phyloP scores from a whole-genome alignment of 306 rosid genomes.

The Mimosa bimucronata region DNA sequence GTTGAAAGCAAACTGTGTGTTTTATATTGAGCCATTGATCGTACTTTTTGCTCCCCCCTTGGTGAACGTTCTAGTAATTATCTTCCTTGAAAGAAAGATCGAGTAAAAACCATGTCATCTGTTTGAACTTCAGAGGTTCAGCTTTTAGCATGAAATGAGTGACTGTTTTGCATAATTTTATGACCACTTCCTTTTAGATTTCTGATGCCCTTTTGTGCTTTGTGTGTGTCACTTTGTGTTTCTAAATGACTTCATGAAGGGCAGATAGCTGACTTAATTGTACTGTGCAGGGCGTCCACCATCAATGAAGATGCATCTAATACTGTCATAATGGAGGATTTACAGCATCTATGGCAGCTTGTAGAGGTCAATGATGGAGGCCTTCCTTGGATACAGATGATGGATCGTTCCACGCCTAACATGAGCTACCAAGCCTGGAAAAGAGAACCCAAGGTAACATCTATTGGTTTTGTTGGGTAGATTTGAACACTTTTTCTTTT shows the following conservation, averaged over 20 bases:
- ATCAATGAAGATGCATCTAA: conserved; percentile 24
- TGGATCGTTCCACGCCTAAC: conserved; percentile 60
- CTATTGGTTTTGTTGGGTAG: background rate
- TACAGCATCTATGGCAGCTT: conserved; percentile 45
- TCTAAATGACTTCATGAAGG: background rate
- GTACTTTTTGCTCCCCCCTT: too few relatives aligned
- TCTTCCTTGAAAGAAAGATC: background rate
- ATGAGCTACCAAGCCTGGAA: conserved; percentile 63
- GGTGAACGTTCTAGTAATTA: background rate
- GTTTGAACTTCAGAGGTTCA: background rate
- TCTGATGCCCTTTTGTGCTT: background rate
- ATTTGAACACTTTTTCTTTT: background rate
- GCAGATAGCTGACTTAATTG: conserved; percentile 1
- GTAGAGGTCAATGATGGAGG: conserved; percentile 68
- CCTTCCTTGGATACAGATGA: conserved; percentile 61
- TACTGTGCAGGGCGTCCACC: conserved; percentile 27
- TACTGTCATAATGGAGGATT: conserved; percentile 38
- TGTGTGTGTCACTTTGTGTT: background rate
- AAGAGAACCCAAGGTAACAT: conserved; percentile 61
- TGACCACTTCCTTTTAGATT: background rate
- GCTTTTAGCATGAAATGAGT: background rate
- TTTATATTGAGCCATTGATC: background rate
- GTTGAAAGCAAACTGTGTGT: background rate
- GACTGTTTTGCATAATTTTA: background rate
- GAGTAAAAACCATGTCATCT: background rate